Base-by-base conservation (phyloP, 257 asterid species). In the Solanum bulbocastanum region DNA sequence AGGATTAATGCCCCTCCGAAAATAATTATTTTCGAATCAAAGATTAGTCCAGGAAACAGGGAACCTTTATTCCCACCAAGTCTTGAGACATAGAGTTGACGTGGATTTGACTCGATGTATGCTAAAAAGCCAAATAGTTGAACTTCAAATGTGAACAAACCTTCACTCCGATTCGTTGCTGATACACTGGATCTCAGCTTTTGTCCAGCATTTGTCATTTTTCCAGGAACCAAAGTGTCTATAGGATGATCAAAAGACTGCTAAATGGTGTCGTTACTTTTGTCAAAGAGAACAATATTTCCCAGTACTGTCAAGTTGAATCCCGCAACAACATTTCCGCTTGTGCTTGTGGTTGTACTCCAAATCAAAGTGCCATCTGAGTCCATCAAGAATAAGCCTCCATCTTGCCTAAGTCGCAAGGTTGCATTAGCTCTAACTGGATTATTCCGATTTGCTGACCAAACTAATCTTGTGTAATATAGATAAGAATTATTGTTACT, bases 381-480 rank as follows among this genome's bases (percentile, higher is more conserved):
- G 32, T 73, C 84, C 25, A 49, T 72, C 88, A 86, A 73, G 35
- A 86, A 13, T 18, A 86, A 14, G 3, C 74, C 79, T 65, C 82
- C 72, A 20, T 88, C 74, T 40, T 23, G 36, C 72, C 82, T 74
- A 5, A 75, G 73, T 37, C 42, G 20, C 44, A 84, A 27, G 5
- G 40, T 75, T 84, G 88, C 88, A 85, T 62, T 33, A 30, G 3
- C 20, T 22, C 60, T 58, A 16, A 85, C 90, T 23, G 44, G 90
- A 75, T 40, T 49, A 37, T 88, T 85, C 40, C 86, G 36, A 56
- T 88, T 88, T 8, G 83, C 86, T 11, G 88, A 85, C 90, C 90
- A 88, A 1, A 75, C 60, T 58, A 88, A 56, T n/a, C 16, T 13
- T 1, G 76, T 27, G 10, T 46, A 37, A 5, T 16, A 9, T 30